Conservation (phyloP, 2,329 filamentous ascomycete species). For the Fusarium sp. region DNA sequence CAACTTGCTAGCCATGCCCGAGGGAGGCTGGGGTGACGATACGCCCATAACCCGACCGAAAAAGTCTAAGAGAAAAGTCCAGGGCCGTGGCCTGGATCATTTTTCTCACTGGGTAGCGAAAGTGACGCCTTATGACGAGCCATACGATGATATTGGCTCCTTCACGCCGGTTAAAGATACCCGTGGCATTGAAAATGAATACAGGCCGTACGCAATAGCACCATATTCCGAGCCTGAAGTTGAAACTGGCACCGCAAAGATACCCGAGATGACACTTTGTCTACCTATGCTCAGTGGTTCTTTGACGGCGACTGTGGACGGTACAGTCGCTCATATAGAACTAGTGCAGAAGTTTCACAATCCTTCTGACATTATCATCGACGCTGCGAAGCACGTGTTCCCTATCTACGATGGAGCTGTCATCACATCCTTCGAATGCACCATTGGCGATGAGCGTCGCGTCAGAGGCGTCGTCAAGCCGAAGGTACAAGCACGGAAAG, state of each 20-base stretch:
- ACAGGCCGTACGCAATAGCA: accelerated
- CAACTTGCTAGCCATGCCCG: accelerated
- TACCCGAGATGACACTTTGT: background rate
- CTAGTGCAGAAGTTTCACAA: background rate
- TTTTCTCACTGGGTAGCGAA: background rate
- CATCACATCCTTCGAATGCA: background rate
- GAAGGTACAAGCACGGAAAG: accelerated
- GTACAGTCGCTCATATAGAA: background rate
- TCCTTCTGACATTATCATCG: background rate
- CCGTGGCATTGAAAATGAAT: background rate
- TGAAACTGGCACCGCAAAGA: accelerated
- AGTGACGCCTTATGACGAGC: background rate
- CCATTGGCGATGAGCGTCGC: background rate
- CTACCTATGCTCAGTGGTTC: background rate
- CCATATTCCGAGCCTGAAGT: accelerated
- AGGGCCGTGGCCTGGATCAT: accelerated
- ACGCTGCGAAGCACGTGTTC: accelerated
- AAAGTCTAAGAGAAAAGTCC: background rate
- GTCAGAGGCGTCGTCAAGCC: background rate
- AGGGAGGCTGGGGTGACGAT: background rate
- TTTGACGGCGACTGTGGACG: background rate
- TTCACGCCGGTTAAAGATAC: background rate
- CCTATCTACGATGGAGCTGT: background rate
- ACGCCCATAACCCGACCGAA: background rate
- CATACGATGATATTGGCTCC: background rate